Conservation (phyloP, 768 basidiomycete species). For the Sporobolomyces roseus region DNA sequence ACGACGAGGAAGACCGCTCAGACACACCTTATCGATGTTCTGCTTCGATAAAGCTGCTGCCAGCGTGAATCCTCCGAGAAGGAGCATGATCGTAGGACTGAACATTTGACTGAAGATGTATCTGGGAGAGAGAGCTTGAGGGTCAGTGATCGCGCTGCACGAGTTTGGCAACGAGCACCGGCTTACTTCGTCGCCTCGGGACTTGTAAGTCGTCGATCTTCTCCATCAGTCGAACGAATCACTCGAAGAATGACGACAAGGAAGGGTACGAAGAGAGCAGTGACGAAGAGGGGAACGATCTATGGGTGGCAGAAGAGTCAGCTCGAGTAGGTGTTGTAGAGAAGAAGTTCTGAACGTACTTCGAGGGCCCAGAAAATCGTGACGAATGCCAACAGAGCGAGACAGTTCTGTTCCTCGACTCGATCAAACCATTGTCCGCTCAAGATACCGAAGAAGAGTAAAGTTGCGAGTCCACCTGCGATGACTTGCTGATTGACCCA, state of each 20-base stretch:
- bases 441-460: constrained; percentile 61
- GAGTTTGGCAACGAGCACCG: background rate
- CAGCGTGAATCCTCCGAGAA: constrained; percentile 81
- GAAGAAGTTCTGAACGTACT: constrained; percentile 53
- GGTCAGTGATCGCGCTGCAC: background rate
- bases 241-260: constrained; percentile 81
- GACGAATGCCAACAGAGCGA: constrained; percentile 82
- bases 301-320: constrained; percentile 46
- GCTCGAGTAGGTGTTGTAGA: background rate
- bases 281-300: constrained; percentile 98
- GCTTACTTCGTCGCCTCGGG: constrained; percentile 68
- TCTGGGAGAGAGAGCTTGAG: constrained; percentile 51
- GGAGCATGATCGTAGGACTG: constrained; percentile 94
- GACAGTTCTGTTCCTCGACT: constrained; percentile 75
- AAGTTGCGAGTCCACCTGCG: constrained; percentile 54
- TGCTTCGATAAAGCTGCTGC: constrained; percentile 94
- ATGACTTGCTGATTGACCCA: constrained; percentile 55
- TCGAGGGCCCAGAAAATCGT: constrained; percentile 96
- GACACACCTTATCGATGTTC: constrained; percentile 73
- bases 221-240: constrained; percentile 60
- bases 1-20: background rate
- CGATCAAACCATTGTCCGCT: constrained; percentile 61
- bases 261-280: constrained; percentile 81
- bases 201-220: constrained; percentile 56
- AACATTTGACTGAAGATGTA: constrained; percentile 94